Base-by-base conservation (phyloP, 768 basidiomycete species). In the Xerocomus spinulosus region DNA sequence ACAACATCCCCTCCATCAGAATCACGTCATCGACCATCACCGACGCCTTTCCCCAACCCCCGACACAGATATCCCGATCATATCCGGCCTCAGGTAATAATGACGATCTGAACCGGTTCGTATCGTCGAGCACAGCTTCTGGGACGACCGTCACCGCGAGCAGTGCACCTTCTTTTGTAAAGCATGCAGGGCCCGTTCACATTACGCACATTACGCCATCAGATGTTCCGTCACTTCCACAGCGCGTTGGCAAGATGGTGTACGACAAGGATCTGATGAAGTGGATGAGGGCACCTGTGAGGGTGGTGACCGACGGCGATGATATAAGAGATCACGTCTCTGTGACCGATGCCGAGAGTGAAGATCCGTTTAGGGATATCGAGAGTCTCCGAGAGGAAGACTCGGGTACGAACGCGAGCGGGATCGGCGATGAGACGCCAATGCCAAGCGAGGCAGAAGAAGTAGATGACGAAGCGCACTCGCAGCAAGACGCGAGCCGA, bases 351-450 rank as follows among this genome's bases (percentile, higher is more conserved):
- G 73, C 77, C 34, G 73, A 77, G 35, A 88, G 87, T 52, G 89
- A 91, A 56, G 94, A 97, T 70, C 88, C 91, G 8, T 97, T 97
- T 68, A 80, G 81, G 26, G 93, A 93, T 57, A 86, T 97, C 45
- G 93, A 95, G 61, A 92, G 91, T 57, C 63, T 93, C 57, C 72
- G 78, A 28, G 85, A 87, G 46, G 86, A 86, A 47, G 75, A 78
- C 20, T 67, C 67, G 12, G 63, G 70, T 13, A 35, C 49, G 17
- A 25, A 48, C 14, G 52, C 42, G 33, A 45, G 39, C 20, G 48
- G 33, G 8, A 36, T 30, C 10, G n/a, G 14, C 12, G 34, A 15
- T 24, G 37, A 36, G 28, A 47, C 44, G 24, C 45, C 26, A 10
- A 28, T 28, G 3, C 4, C 47, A 37, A 42, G 50, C 50, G 46